Conservation (phyloP, 2,329 filamentous ascomycete genomes). For the Aspergillus brunneoviolaceus region DNA sequence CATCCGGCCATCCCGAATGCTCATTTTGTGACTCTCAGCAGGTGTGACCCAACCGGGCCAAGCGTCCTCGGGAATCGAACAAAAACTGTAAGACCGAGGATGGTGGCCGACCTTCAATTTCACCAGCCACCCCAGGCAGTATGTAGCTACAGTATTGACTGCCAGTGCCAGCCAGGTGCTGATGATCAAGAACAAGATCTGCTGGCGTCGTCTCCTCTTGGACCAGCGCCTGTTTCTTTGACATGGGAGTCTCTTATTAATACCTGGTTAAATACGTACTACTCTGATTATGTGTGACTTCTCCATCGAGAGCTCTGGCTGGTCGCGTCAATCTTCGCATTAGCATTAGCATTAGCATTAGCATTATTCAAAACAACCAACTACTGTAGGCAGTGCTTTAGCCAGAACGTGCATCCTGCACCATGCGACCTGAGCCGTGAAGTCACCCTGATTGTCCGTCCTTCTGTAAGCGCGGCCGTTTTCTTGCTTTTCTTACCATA, state of each 20-base stretch:
- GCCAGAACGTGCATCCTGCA: slow-evolving; percentile 1
- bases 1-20: slow-evolving; percentile 25
- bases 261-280: not conserved
- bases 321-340: not conserved
- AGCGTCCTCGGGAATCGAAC: slow-evolving; percentile 16
- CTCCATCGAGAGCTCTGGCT: slow-evolving; percentile 10
- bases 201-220: not conserved
- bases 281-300: not conserved
- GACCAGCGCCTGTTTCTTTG: not conserved
- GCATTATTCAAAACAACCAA: not conserved
- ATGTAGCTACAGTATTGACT: slow-evolving; percentile 5
- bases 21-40: slow-evolving; percentile 13
- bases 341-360: not conserved
- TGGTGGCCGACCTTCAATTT: not conserved
- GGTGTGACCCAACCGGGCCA: slow-evolving; percentile 22
- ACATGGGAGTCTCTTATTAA: no score
- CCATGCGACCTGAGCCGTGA: slow-evolving; percentile 2
- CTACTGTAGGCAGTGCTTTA: not conserved
- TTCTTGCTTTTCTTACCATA: slow-evolving; percentile 5
- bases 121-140: slow-evolving; percentile 15
- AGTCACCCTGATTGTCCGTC: slow-evolving; percentile 3
- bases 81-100: slow-evolving; percentile 5
- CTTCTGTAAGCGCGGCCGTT: slow-evolving; percentile 3
- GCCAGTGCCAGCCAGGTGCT: slow-evolving; percentile 5
- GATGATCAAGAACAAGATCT: not conserved